A percentile compares a stretch with the other conserved stretches of the same genome.
phyloP scores from a whole-genome alignment of 257 asterid genomes.

The Solanum etuberosum region DNA sequence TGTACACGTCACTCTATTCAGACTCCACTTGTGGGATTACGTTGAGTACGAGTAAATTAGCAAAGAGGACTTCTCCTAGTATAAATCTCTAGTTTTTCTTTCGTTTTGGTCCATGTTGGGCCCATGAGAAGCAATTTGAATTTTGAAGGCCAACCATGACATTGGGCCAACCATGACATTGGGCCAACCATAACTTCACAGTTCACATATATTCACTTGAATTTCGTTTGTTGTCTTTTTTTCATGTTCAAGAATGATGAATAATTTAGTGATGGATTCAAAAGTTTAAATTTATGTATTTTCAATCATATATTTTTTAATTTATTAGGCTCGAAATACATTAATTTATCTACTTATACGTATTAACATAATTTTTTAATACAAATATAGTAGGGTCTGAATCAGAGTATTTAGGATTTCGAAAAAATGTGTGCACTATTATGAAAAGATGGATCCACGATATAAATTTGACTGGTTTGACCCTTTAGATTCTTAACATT shows the following conservation, averaged over 20 bases:
- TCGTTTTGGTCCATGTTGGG: background rate
- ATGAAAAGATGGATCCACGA: too few species aligned
- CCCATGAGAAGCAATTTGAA: background rate
- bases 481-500: background rate
- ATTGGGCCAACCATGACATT: too few species aligned
- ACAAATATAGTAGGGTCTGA: background rate
- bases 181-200: background rate
- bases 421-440: background rate
- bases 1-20: background rate
- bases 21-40: accelerated
- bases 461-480: too few species aligned
- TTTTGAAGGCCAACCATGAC: background rate
- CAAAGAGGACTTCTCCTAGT: background rate
- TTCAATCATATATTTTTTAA: background rate
- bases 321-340: background rate
- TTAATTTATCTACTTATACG: background rate
- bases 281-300: background rate
- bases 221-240: background rate
- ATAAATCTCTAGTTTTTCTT: too few species aligned
- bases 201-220: background rate
- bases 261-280: background rate
- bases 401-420: background rate
- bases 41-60: background rate
- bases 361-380: background rate
- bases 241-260: background rate